Conservation (phyloP, 2,329 filamentous ascomycete species). For the Pseudonectria foliicola region DNA sequence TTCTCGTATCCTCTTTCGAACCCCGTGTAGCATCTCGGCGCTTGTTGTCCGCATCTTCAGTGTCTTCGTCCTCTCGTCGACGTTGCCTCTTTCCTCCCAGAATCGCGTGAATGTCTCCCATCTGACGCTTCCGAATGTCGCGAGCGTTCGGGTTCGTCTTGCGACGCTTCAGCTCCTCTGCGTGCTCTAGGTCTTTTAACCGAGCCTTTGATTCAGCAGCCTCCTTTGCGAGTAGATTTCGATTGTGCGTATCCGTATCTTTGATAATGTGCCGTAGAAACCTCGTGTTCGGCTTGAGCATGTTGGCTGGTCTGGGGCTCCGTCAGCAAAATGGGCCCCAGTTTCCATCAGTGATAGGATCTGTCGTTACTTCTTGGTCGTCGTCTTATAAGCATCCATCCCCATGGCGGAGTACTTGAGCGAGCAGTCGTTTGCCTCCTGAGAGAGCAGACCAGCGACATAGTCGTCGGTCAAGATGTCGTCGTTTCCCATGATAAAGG, state of each 20-base stretch:
- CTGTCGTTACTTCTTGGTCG: conserved; percentile 41
- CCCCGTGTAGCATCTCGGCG: conserved; percentile 9
- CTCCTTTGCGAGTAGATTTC: conserved; percentile 76
- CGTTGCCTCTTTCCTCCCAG: conserved; percentile 37
- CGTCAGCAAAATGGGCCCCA: conserved; percentile 13
- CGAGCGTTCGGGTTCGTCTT: conserved; percentile 38
- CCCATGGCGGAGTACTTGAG: conserved; percentile 69
- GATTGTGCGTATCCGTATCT: conserved; percentile 84
- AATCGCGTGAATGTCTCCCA: conserved; percentile 55
- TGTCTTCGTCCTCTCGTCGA: conserved; percentile 18
- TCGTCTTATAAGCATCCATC: conserved; percentile 52
- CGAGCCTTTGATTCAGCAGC: conserved; percentile 69
- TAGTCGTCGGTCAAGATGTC: conserved; percentile 66
- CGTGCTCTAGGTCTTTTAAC: conserved; percentile 52
- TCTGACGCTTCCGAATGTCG: conserved; percentile 50
- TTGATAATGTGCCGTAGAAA: conserved; percentile 85
- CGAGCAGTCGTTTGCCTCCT: conserved; percentile 69
- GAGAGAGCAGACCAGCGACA: conserved; percentile 69
- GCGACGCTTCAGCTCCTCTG: conserved; percentile 36
- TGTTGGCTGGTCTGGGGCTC: conserved; percentile 49
- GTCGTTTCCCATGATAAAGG: conserved; percentile 33
- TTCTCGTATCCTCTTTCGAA: conserved; percentile 4
- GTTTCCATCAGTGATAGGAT: neutral
- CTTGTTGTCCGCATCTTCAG: conserved; percentile 8
- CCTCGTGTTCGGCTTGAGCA: conserved; percentile 83